Evolutionary conservation across 106 monocot genomes (phyloP), one percentile per base, ranked within the genome.

Genomic region (Agapanthus africanus): DNA sequence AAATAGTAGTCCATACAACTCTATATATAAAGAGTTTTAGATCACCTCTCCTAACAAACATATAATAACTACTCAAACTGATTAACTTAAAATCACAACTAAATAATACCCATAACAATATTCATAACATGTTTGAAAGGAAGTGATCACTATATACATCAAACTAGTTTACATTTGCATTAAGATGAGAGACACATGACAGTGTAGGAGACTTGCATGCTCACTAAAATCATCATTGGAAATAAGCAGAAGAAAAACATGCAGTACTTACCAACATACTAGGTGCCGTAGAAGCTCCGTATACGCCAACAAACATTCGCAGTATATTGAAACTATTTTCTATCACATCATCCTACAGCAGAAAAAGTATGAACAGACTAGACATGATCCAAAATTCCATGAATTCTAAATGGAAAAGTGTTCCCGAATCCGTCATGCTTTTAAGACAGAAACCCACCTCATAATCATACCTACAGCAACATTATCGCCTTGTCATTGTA

Each of bases 311-410:
- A 66, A 91, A 91, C 95, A 95, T 95, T 16, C 95, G 78, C 36
- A 95, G 70, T 68, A 95, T 70, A 72, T 95, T 91, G 77, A 91
- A 95, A 57, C 75, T 84, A 67, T 95, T 91, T 33, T 91, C 81
- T 40, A 82, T 66, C 51, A 95, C 91, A 72, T 95, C 95, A 54
- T 88, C 95, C 95, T 95, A 75, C 23, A 65, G 65, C 18, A 65
- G 64, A 69, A 54, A 40, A 25, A n/a, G 9, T 34, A 11, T 18
- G 34, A 6, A 33, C 9, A 66, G 27, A 71, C 40, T 25, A 28
- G 38, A 39, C 40, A 37, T 14, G 40, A 71, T 46, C 6, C 26
- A 37, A 63, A 41, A 63, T 64, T 37, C 19, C 19, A 64, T 64
- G 23, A 64, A 37, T 18, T 36, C n/a, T 10, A 34, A 16, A 61